phyloP scores from a whole-genome alignment of 2,329 filamentous ascomycete species.

The Fusarium chaquense region DNA sequence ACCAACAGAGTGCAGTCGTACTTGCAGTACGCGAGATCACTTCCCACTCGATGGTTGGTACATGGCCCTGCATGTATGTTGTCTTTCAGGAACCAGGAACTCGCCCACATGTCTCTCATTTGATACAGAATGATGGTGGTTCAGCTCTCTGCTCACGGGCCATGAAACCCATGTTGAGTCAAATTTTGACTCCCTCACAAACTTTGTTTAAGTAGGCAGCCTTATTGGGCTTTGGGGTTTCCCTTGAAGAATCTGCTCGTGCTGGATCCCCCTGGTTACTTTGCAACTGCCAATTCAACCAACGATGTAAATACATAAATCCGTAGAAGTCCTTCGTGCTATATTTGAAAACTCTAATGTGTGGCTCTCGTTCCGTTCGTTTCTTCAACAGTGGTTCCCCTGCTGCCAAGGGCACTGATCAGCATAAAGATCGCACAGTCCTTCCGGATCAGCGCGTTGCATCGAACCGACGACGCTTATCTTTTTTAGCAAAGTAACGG shows the following conservation, averaged over 20 bases:
- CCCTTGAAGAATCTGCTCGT: constrained; percentile 3
- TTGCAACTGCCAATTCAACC: not conserved
- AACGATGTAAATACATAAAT: constrained; percentile 24
- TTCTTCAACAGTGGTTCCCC: constrained; percentile 6
- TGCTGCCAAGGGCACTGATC: constrained; percentile 18
- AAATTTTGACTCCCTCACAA: constrained; percentile 4
- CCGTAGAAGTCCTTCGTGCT: not conserved
- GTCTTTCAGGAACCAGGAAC: constrained; percentile 24
- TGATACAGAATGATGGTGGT: constrained; percentile 11
- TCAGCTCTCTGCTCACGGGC: constrained; percentile 29
- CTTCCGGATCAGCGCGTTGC: constrained; percentile 23
- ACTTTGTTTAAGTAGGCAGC: constrained; percentile 17
- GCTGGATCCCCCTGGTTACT: constrained; percentile 6
- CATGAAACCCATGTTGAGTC: constrained; percentile 5
- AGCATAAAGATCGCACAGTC: not conserved
- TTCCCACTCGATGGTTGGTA: constrained; percentile 12
- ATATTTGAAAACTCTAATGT: not conserved
- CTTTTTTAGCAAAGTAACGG: not conserved
- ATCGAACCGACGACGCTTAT: not conserved
- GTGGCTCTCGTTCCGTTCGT: not conserved
- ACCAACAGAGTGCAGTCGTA: not conserved
- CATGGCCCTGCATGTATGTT: not conserved
- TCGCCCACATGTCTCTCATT: not conserved
- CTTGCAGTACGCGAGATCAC: constrained; percentile 4
- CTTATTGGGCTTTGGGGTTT: not conserved